These are phyloP conservation scores for Boletus sp. DNA, from an alignment of 1,284 basidiomycete genomes.

Conservation along the genomic window DNA sequence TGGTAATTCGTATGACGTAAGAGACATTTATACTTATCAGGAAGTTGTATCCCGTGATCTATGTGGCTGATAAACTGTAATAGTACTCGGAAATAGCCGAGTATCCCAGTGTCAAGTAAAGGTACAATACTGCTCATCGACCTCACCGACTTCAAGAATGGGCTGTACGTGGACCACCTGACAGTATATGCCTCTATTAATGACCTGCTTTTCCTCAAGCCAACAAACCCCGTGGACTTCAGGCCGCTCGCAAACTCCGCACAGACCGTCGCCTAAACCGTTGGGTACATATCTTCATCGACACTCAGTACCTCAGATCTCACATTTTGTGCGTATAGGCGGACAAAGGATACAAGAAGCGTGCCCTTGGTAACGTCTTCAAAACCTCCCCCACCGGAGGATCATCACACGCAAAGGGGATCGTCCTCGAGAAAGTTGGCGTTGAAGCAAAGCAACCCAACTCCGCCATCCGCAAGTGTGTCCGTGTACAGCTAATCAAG, in stretches of 20 bases:
- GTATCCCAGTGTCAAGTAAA: conserved; percentile 9
- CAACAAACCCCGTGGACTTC: conserved; percentile 98
- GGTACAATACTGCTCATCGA: conserved; percentile 28
- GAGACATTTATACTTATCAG: too few species aligned
- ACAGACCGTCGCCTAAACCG: conserved; percentile 93
- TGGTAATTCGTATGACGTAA: too few species aligned
- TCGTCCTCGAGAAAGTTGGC: conserved; percentile 98
- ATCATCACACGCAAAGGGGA: conserved; percentile 99
- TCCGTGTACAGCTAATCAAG: conserved; percentile 99
- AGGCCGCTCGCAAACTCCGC: conserved; percentile 98
- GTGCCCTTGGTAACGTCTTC: conserved; percentile 99
- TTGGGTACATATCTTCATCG: conserved; percentile 64
- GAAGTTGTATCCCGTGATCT: background rate
- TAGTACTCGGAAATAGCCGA: conserved; percentile 30
- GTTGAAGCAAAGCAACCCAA: conserved; percentile 98
- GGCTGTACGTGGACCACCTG: conserved; percentile 61
- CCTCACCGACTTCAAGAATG: conserved; percentile 64
- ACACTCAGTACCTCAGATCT: conserved; percentile 13
- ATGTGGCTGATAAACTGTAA: conserved; percentile 38
- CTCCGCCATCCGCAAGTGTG: conserved; percentile 99
- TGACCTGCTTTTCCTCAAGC: conserved; percentile 42
- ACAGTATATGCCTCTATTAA: background rate
- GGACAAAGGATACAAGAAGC: conserved; percentile 99
- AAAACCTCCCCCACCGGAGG: conserved; percentile 99
- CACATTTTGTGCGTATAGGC: conserved; percentile 50